phyloP scores from a whole-genome alignment of 306 rosid species.

The Vigna mungo region DNA sequence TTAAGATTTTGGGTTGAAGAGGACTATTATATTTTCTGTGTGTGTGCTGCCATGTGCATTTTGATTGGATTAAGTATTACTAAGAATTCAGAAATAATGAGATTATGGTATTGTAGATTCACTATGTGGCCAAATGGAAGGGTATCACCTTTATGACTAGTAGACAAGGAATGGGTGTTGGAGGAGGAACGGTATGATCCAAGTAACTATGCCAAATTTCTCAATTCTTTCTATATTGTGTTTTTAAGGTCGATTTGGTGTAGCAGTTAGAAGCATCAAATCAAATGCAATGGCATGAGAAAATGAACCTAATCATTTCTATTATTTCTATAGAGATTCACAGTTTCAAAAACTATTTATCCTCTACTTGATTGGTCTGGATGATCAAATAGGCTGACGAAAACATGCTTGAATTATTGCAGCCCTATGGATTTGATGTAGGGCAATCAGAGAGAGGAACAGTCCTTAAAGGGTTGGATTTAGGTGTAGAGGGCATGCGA shows the following conservation, averaged over 20 bases:
- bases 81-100: conserved; percentile 39
- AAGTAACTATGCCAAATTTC: conserved; percentile 27
- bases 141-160: conserved; percentile 94
- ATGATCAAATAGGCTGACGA: no score
- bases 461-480: conserved; percentile 89
- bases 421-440: conserved; percentile 97
- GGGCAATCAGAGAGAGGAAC: conserved; percentile 91
- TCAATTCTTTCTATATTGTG: neutral
- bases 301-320: neutral
- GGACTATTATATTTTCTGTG: neutral
- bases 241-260: conserved; percentile 7
- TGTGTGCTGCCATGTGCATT: neutral
- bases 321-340: neutral
- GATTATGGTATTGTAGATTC: conserved; percentile 70
- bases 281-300: conserved; percentile 14
- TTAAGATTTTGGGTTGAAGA: no score
- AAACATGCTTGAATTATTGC: conserved; percentile 57
- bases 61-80: neutral
- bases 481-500: conserved; percentile 92
- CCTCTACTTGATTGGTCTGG: no score
- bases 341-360: neutral
- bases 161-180: conserved; percentile 97
- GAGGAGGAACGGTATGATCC: conserved; percentile 93
- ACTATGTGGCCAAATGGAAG: conserved; percentile 95
- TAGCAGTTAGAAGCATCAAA: conserved; percentile 14